Percentiles rank a stretch among this genome's conserved stretches.
These are phyloP conservation scores for Silene vulgaris DNA, from an alignment of 179 eudicot genomes.

Conservation along the genomic window DNA sequence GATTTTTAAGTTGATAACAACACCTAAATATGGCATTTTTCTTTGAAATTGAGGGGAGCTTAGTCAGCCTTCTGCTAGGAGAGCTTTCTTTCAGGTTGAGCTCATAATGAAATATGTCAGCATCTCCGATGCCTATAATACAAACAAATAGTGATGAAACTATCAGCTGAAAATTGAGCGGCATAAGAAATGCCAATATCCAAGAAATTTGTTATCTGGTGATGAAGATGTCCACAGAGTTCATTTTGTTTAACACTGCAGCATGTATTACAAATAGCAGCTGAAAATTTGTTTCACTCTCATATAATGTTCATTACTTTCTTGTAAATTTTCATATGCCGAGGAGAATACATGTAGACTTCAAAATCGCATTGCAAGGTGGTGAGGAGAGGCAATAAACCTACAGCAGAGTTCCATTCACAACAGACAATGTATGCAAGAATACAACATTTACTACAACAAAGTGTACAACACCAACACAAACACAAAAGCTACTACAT, in stretches of 20 bases:
- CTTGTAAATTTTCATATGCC: not conserved
- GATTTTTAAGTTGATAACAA: conserved; percentile 6
- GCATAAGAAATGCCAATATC: not conserved
- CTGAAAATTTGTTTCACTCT: not conserved
- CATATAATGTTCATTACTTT: not conserved
- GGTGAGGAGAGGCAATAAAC: not conserved
- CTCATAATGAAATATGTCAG: conserved; percentile 46
- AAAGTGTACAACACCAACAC: not conserved
- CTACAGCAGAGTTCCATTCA: not conserved
- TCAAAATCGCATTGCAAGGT: not conserved
- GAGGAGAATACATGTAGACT: not conserved
- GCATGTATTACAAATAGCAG: conserved; percentile 1
- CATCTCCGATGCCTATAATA: conserved; percentile 43
- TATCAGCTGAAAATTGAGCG: conserved; percentile 15
- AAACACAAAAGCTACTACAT: not conserved
- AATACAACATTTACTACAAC: not conserved
- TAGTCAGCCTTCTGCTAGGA: conserved; percentile 35
- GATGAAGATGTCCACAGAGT: not conserved
- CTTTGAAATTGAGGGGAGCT: conserved; percentile 55
- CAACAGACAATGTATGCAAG: not conserved
- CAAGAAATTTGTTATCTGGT: not conserved
- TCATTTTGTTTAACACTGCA: not conserved
- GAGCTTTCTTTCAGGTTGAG: conserved; percentile 46
- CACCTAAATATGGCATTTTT: conserved; percentile 63
- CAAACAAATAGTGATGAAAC: conserved; percentile 10